These are phyloP conservation scores for Chamaecyparis obtusa DNA, from an alignment of 75 land plant species.

Conservation along the genomic window DNA sequence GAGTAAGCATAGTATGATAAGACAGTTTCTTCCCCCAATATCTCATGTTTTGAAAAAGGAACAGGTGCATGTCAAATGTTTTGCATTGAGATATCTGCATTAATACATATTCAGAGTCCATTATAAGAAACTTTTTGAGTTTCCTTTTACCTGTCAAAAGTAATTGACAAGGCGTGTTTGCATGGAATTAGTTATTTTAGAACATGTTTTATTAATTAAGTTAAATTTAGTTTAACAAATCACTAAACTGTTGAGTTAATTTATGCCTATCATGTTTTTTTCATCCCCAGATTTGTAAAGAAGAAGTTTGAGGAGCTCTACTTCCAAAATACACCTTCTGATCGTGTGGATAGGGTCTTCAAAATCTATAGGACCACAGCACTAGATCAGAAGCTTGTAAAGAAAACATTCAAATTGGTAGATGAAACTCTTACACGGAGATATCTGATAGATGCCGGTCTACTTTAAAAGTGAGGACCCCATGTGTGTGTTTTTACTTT, in stretches of 20 bases:
- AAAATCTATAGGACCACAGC: constrained; percentile 92
- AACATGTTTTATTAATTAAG: neutral
- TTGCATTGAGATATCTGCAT: neutral
- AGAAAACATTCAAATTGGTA: constrained; percentile 85
- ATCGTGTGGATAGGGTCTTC: constrained; percentile 68
- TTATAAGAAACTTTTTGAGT: neutral
- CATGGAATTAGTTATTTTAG: neutral
- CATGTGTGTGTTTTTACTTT: neutral
- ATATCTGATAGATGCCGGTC: constrained; percentile 61
- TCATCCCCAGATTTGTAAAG: constrained; percentile 65
- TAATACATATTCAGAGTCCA: neutral
- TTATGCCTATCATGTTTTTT: neutral
- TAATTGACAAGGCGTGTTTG: neutral
- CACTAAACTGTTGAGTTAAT: neutral
- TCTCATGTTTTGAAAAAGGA: neutral
- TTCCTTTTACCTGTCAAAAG: neutral
- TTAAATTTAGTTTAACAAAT: neutral
- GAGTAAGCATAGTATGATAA: constrained; percentile 48
- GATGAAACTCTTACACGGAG: constrained; percentile 73
- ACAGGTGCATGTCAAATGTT: neutral
- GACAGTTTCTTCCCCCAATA: neutral
- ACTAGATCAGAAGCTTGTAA: constrained; percentile 78
- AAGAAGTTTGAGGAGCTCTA: constrained; percentile 91
- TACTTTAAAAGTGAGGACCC: constrained; percentile 35
- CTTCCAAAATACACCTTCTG: constrained; percentile 58